Percentiles rank a stretch among this genome's conserved stretches.
Conservation (phyloP, 139 green algal species). For the Trebouxia sp. region DNA sequence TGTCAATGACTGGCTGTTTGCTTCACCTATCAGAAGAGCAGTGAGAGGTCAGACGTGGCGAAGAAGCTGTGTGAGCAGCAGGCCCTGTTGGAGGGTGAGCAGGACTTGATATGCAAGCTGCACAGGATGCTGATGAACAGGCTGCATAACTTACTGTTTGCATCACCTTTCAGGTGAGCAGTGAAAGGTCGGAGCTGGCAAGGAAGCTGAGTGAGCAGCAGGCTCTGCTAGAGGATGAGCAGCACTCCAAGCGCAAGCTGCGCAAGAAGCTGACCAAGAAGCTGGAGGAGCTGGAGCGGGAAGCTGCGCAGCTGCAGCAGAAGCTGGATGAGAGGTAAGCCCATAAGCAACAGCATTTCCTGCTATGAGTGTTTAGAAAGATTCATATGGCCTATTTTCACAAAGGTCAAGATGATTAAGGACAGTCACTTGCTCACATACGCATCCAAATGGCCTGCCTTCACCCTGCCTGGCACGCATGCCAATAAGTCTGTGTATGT, state of each 20-base stretch:
- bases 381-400: background rate
- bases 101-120: no score
- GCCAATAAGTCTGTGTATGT: no score
- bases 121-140: no score
- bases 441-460: no score
- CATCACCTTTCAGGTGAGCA: background rate
- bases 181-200: background rate
- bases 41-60: no score
- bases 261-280: constrained; percentile 14
- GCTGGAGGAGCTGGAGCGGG: constrained; percentile 11
- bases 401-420: no score
- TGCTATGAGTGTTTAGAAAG: background rate
- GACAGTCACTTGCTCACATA: no score
- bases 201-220: constrained; percentile 5
- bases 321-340: constrained; percentile 23
- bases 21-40: no score
- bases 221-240: constrained; percentile 12
- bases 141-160: background rate
- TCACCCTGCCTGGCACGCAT: no score
- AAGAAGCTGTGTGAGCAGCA: no score
- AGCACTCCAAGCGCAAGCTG: constrained; percentile 22
- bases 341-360: background rate
- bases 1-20: no score
- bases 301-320: constrained; percentile 18
- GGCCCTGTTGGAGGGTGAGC: no score